A percentile compares a stretch with the other conserved stretches of the same genome.
phyloP scores from a whole-genome alignment of 768 basidiomycete genomes.

The Rhodotorula diobovata region DNA sequence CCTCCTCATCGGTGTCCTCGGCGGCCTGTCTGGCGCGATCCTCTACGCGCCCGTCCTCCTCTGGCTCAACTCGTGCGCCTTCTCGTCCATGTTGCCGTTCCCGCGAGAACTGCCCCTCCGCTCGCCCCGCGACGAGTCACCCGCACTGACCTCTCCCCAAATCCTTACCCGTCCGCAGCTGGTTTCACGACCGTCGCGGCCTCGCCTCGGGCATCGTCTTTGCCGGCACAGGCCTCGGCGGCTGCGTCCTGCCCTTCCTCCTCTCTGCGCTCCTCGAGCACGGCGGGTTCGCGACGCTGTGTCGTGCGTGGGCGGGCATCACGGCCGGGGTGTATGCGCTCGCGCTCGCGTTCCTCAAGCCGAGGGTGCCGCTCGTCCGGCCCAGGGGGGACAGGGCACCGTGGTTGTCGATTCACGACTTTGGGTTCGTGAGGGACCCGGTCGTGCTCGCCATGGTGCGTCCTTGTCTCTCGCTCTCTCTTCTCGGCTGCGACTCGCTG shows the following conservation, averaged over 20 bases:
- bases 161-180: no score
- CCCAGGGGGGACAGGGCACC: conserved; percentile 2
- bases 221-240: not conserved
- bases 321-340: conserved; percentile 2
- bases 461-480: not conserved
- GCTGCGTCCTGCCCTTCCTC: not conserved
- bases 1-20: conserved; percentile 27
- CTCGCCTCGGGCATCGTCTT: conserved; percentile 27
- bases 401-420: conserved; percentile 4
- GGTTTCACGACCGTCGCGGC: not conserved
- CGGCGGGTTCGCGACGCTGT: not conserved
- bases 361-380: conserved; percentile 15
- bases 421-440: conserved; percentile 8
- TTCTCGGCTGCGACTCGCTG: not conserved
- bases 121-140: no score
- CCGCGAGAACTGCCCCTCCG: no score
- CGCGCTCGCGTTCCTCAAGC: conserved; percentile 8
- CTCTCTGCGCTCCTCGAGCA: not conserved
- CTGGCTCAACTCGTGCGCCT: conserved; percentile 17
- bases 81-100: no score
- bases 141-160: no score
- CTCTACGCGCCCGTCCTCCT: conserved; percentile 30
- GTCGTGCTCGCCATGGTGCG: conserved; percentile 26
- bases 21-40: conserved; percentile 12
- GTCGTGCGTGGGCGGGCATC: conserved; percentile 28